Conservation (phyloP, 176 grass and related monocot species). For the Avena insularis region DNA sequence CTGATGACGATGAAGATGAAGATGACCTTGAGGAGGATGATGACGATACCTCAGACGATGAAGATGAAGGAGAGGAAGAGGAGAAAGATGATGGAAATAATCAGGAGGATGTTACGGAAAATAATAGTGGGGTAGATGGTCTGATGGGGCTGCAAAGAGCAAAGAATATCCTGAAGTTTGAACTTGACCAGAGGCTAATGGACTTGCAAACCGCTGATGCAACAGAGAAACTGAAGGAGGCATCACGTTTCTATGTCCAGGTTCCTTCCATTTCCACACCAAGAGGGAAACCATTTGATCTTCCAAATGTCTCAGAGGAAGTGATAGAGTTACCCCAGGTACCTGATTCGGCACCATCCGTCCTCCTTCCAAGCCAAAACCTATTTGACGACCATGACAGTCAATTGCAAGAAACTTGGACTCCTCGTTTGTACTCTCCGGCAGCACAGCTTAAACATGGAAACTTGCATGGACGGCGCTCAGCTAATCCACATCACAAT, state of each 20-base stretch:
- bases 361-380: conserved; percentile 45
- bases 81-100: conserved; percentile 43
- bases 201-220: conserved; percentile 58
- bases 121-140: conserved; percentile 36
- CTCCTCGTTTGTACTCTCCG: conserved; percentile 37
- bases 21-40: conserved; percentile 42
- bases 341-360: conserved; percentile 72
- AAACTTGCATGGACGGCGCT: conserved; percentile 12
- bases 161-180: conserved; percentile 59
- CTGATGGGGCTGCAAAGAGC: conserved; percentile 52
- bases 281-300: conserved; percentile 44
- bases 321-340: conserved; percentile 53
- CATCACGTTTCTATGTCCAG: conserved; percentile 57
- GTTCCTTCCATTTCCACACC: conserved; percentile 62
- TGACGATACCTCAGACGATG: conserved; percentile 33
- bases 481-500: background rate
- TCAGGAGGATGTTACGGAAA: conserved; percentile 39
- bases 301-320: conserved; percentile 54
- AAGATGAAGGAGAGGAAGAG: conserved; percentile 43
- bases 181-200: conserved; percentile 66
- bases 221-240: conserved; percentile 49
- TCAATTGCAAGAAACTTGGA: conserved; percentile 52
- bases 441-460: conserved; percentile 36
- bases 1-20: conserved; percentile 45
- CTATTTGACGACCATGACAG: conserved; percentile 51